Conservation (phyloP, 331 rosid genomes). For the Acacia pycnantha region DNA sequence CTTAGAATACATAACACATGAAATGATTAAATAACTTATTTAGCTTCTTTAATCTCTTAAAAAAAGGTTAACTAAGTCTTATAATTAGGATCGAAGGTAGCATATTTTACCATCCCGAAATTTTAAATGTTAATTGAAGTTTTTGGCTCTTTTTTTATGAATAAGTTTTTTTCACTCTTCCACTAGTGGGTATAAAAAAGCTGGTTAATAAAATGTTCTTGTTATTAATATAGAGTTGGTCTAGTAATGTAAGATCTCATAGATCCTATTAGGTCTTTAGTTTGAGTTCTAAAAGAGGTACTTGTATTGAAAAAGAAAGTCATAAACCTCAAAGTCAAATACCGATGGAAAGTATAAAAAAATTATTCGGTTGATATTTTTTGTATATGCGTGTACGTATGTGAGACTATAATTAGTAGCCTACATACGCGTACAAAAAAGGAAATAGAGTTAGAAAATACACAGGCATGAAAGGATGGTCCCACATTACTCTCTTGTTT, state of each 20-base stretch:
- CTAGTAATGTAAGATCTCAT: fast-evolving
- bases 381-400: background rate
- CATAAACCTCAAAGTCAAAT: no score
- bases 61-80: no score
- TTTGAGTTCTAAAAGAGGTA: fast-evolving
- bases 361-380: background rate
- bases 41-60: no score
- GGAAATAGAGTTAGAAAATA: background rate
- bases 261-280: no score
- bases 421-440: background rate
- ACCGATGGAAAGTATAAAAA: no score
- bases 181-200: background rate
- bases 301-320: fast-evolving
- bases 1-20: no score
- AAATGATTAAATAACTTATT: no score
- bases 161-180: no score
- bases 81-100: no score
- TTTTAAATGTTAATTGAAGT: background rate
- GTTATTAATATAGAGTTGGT: no score
- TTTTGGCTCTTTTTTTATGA: no score
- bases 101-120: background rate
- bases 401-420: background rate
- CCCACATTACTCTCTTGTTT: background rate
- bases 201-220: background rate
- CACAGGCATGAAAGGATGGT: background rate